Base-by-base conservation (phyloP, 2,329 filamentous ascomycete genomes). In the Geosmithia putterillii region DNA sequence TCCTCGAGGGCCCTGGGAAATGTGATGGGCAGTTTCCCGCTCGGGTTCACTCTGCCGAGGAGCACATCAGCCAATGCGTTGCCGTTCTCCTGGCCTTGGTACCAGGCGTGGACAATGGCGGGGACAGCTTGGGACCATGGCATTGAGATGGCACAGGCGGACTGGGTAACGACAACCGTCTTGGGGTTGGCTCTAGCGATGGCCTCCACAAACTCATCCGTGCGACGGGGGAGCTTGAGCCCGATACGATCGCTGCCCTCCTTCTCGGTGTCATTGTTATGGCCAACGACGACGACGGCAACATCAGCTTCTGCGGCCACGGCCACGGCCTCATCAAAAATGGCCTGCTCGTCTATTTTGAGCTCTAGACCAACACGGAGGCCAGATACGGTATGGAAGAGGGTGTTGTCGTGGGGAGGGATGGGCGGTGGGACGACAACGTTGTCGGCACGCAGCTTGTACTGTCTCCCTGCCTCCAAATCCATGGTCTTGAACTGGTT, bases 241-340 rank as follows among this genome's bases (percentile, higher is more conserved):
- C 85, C 84, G 56, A 83, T 83, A 40, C 81, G 71, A 54, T 85
- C 81, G 46, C 83, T 83, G 2, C 81, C 81, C 57, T 86, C 82
- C 2, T 79, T 83, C 54, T 86, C 82, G 81, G 81, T 86, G 56
- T 86, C 82, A 6, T 75, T 75, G 55, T 86, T 81, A 1, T 86
- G 66, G 1, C 82, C 82, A 10, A 83, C 74, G 41, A 85, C 71
- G 1, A 86, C 69, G 7, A 86, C 64, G 3, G 81, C 81, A 14
- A 76, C 70, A 34, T 83, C 78, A 1, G 72, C 71, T 9, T 69
- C 63, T 49, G 69, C 68, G 15, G 80, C 81, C 3, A 73, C 61
- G 10, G 70, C 62, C 2, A 76, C 70, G 4, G 81, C 81, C 46
- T 78, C 60, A 0, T 52, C 53, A n/a, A 61, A 44, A 15, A 64